Evolutionary conservation across 2,329 filamentous ascomycete species (phyloP), one percentile per base, ranked within the genome.

Genomic region (Aspergillus spinulosporus): DNA sequence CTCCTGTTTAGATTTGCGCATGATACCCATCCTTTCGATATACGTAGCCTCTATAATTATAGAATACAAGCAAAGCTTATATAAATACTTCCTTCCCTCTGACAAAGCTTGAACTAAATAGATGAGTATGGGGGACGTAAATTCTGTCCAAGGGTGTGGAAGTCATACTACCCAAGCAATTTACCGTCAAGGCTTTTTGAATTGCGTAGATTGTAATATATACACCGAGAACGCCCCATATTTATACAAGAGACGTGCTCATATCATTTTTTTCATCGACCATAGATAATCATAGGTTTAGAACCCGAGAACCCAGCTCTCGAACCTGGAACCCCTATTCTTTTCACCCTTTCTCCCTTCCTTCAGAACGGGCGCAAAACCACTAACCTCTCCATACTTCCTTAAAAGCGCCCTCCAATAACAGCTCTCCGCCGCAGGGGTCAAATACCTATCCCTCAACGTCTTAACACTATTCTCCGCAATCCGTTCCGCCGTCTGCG

Each of bases 361-460:
- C 57, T 73, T 71, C 11, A 72, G 60, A 9, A 72, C 63, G 2
- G 76, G 72, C 64, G 75, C 71, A 57, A 77, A 77, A 42, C 74
- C 75, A 39, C 75, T 75, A 6, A 68, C 68, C 8, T 67, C 63
- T 5, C 67, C 72, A 63, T 74, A 76, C 52, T 63, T 62, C 29
- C 68, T 62, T 29, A 82, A 69, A 56, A 82, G 62, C 45, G 76
- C 72, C 8, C 81, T 73, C 81, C 81, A 84, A 60, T 84, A 84
- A 59, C 81, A 84, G 2, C 77, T 75, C 65, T 83, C 79, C 1
- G 81, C 80, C 2, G 80, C 79, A 1, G 80, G 79, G 1, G 80
- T 83, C 32, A 83, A 68, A 62, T 83, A 83, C 2, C 78, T 69
- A 61, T 83, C 80, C 2, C 80, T 74, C 62, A 83, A 82, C 12